A percentile compares a stretch with the other conserved stretches of the same genome.
phyloP scores from a whole-genome alignment of 2,329 filamentous ascomycete genomes.

The Colletotrichum liaoningense region DNA sequence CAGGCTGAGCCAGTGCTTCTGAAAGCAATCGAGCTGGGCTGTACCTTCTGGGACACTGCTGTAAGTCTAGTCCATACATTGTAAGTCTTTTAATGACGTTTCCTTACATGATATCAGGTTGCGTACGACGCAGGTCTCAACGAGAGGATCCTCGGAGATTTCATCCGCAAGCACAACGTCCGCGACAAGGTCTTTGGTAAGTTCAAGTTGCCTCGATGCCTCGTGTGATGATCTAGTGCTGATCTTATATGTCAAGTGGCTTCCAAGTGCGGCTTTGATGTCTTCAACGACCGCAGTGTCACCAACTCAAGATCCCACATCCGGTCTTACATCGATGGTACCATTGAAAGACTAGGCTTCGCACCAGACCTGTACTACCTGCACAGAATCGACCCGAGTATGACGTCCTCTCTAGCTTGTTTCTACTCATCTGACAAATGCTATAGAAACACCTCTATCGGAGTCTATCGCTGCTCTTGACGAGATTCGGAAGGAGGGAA shows the following conservation, averaged over 20 bases:
- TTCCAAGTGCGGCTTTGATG: slow-evolving; percentile 58
- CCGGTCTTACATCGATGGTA: slow-evolving; percentile 59
- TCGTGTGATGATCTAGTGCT: neutral
- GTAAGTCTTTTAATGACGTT: neutral
- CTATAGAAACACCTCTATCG: slow-evolving; percentile 52
- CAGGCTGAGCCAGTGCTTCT: slow-evolving; percentile 60
- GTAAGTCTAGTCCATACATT: slow-evolving; percentile 41
- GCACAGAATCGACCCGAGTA: slow-evolving; percentile 57
- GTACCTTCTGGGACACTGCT: slow-evolving; percentile 58
- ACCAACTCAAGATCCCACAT: slow-evolving; percentile 60
- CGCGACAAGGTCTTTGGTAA: slow-evolving; percentile 60
- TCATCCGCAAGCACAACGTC: slow-evolving; percentile 61
- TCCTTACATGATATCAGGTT: slow-evolving; percentile 44
- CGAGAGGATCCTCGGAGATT: slow-evolving; percentile 61
- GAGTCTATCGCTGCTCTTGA: slow-evolving; percentile 60
- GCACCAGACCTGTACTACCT: slow-evolving; percentile 57
- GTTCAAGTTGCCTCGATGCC: slow-evolving; percentile 25
- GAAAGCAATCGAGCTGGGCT: slow-evolving; percentile 59
- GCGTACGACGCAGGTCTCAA: slow-evolving; percentile 59
- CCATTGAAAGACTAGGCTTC: slow-evolving; percentile 59
- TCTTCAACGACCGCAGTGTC: slow-evolving; percentile 45
- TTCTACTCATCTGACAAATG: neutral
- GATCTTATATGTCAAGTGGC: slow-evolving; percentile 47
- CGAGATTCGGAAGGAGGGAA: slow-evolving; percentile 56
- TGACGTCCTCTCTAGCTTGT: slow-evolving; percentile 18